Base-by-base conservation (phyloP, 2,329 filamentous ascomycete genomes). In the Cyanodermella asteris region DNA sequence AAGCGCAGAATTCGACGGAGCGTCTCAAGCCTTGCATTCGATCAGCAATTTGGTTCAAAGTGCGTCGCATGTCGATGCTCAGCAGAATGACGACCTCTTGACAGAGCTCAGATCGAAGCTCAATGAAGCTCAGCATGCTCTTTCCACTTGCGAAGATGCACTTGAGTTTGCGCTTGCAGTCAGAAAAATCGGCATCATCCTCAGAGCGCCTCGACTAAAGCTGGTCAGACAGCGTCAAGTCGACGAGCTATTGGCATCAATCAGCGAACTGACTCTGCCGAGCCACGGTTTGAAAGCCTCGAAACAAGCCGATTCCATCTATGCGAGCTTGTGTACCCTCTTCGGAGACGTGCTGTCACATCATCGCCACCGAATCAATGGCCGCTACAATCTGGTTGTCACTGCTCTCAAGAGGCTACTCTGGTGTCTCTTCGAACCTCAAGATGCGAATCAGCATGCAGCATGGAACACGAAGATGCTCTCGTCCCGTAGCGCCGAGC, bases 341-440 rank as follows among this genome's bases (percentile, higher is more conserved):
- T 45, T 60, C 28, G 56, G 56, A 6, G 43, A 55, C 1, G 42
- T 70, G 6, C 43, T 72, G 6, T 49, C 57, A n/a, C 50, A 67
- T 8, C 59, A 70, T 36, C 58, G 65, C 13, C 48, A 57, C 10
- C 61, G 63, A 20, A 47, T 72, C 7, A 59, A 61, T 18, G 64
- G 64, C 6, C 61, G 67, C 13, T 62, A 62, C 43, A 64, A 72
- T 36, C 47, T 72, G 7, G 44, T 72, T 10, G 43, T 68, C 5
- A 51, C 55, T 1, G 46, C 61, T 8, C 51, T 72, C 29, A 59
- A 67, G 35, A 45, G 45, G 8, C 51, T 72, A 2, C 42, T 71
- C 2, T 49, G 52, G 27, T 59, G 57, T 25, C 52, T 72, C 7
- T 69, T 69, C 42, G 50, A 49, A 5, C 55, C 51, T 9, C 50